These are phyloP conservation scores for Penicillium crustosum DNA, from an alignment of 2,329 filamentous ascomycete genomes.

Conservation along the genomic window DNA sequence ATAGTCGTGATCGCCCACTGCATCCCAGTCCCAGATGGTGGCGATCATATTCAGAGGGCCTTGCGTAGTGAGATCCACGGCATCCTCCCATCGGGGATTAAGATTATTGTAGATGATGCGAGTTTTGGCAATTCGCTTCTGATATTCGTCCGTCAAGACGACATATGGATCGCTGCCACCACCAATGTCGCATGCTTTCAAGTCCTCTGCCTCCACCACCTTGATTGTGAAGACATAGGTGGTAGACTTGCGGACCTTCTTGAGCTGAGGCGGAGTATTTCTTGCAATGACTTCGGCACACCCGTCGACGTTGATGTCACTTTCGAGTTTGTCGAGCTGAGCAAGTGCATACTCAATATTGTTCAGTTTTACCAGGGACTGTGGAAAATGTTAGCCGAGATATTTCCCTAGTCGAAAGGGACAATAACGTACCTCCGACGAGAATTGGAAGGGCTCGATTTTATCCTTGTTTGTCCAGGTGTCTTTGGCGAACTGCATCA, in stretches of 20 bases:
- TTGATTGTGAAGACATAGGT: constrained; percentile 99
- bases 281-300: constrained; percentile 80
- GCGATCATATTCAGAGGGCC: constrained; percentile 92
- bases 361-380: constrained; percentile 98
- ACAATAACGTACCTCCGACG: constrained; percentile 67
- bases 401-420: not conserved
- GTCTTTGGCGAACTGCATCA: constrained; percentile 90
- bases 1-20: constrained; percentile 94
- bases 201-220: constrained; percentile 93
- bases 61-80: constrained; percentile 90
- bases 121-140: constrained; percentile 93
- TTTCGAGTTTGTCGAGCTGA: constrained; percentile 86
- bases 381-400: constrained; percentile 30
- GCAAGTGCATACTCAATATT: constrained; percentile 94
- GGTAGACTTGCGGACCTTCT: constrained; percentile 66
- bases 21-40: constrained; percentile 98
- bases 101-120: constrained; percentile 86
- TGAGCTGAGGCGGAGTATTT: constrained; percentile 69
- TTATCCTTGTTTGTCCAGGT: constrained; percentile 90
- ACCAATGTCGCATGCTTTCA: constrained; percentile 96
- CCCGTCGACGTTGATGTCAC: constrained; percentile 84
- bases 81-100: constrained; percentile 96
- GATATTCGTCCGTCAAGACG: constrained; percentile 93
- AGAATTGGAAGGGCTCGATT: constrained; percentile 95
- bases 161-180: constrained; percentile 96